These are phyloP conservation scores for Metschnikowia corniflorae DNA, from an alignment of 805 yeast genomes.

Conservation along the genomic window DNA sequence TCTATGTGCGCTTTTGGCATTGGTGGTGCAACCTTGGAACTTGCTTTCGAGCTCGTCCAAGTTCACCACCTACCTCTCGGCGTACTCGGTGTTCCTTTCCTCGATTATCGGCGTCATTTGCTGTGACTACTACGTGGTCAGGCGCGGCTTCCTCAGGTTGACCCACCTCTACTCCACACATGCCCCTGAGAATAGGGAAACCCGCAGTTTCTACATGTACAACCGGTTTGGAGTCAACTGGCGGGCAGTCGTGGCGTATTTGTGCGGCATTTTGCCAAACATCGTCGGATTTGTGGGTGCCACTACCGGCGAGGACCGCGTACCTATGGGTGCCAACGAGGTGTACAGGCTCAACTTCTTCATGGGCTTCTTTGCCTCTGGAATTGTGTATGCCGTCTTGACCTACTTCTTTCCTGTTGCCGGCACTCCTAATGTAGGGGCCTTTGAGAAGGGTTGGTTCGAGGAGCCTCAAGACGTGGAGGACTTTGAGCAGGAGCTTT, in stretches of 20 bases:
- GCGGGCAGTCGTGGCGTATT: conserved; percentile 79
- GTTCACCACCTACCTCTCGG: conserved; percentile 76
- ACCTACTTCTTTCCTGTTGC: conserved; percentile 51
- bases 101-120: conserved; percentile 77
- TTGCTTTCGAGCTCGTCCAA: conserved; percentile 59
- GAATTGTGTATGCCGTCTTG: conserved; percentile 50
- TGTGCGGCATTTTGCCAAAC: conserved; percentile 78
- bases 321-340: conserved; percentile 74
- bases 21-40: conserved; percentile 81
- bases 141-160: conserved; percentile 66
- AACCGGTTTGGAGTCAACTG: conserved; percentile 66
- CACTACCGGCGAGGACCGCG: conserved; percentile 56
- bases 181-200: conserved; percentile 31
- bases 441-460: conserved; percentile 55
- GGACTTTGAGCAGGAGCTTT: conserved; percentile 48
- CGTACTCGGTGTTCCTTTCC: conserved; percentile 78
- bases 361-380: conserved; percentile 65
- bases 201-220: conserved; percentile 52
- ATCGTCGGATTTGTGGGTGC: conserved; percentile 88
- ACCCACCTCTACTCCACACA: conserved; percentile 57
- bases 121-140: conserved; percentile 60
- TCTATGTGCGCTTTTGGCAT: conserved; percentile 68
- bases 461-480: conserved; percentile 65
- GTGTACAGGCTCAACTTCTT: conserved; percentile 74
- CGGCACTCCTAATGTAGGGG: conserved; percentile 30